phyloP scores from a whole-genome alignment of 805 yeast genomes.

The Maudiozyma barnettii region DNA sequence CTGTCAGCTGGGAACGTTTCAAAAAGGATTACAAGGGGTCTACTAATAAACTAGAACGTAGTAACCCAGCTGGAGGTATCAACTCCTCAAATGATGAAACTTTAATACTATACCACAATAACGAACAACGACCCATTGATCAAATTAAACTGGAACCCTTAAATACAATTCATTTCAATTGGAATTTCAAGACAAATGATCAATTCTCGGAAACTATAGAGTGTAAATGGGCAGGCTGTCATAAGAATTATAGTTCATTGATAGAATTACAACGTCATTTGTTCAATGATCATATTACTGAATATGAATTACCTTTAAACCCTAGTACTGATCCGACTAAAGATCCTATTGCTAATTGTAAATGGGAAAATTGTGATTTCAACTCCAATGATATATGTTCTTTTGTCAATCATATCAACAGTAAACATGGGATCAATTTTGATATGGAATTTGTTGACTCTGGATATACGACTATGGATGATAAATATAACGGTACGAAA shows the following conservation, averaged over 20 bases:
- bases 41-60: background rate
- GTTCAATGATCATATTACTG: slow-evolving; percentile 37
- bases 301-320: slow-evolving; percentile 8
- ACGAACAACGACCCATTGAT: background rate
- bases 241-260: slow-evolving; percentile 27
- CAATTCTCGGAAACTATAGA: slow-evolving; percentile 19
- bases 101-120: background rate
- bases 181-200: slow-evolving; percentile 28
- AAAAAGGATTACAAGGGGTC: slow-evolving; percentile 1
- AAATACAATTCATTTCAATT: slow-evolving; percentile 34
- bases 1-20: slow-evolving; percentile 7
- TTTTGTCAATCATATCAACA: slow-evolving; percentile 51
- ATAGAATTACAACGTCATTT: slow-evolving; percentile 43
- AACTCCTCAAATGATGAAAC: background rate
- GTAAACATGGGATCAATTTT: slow-evolving; percentile 34
- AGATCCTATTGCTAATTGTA: slow-evolving; percentile 36
- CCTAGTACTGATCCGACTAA: background rate
- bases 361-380: slow-evolving; percentile 67
- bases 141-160: background rate
- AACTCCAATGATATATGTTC: slow-evolving; percentile 42
- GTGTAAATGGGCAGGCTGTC: slow-evolving; percentile 69
- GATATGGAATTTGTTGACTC: slow-evolving; percentile 21
- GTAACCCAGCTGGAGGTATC: background rate
- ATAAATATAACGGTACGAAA: background rate
- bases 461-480: slow-evolving; percentile 1